Conservation (phyloP, 2,329 filamentous ascomycete species). For the Thielaviopsis populi region DNA sequence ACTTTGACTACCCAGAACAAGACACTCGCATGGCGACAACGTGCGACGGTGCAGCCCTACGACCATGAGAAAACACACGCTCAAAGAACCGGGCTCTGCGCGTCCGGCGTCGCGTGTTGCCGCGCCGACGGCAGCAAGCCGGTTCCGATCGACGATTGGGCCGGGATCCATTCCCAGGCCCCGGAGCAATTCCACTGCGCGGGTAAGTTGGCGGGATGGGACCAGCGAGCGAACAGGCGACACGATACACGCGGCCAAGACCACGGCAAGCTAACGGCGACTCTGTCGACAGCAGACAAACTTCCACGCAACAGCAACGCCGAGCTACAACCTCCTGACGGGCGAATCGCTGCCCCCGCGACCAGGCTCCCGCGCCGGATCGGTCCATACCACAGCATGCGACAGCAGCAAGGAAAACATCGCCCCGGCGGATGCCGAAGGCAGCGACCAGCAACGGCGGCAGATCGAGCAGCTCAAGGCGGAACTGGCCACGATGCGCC, state of each 20-base stretch:
- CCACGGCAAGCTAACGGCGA: conserved; percentile 23
- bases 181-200: conserved; percentile 8
- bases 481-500: conserved; percentile 74
- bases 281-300: conserved; percentile 8
- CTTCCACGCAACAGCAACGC: conserved; percentile 20
- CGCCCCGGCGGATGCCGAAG: conserved; percentile 42
- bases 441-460: conserved; percentile 42
- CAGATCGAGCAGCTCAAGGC: conserved; percentile 69
- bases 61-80: conserved; percentile 12
- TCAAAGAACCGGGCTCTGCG: conserved; percentile 13
- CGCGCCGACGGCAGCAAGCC: conserved; percentile 8
- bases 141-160: conserved; percentile 14
- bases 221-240: background rate
- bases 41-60: background rate
- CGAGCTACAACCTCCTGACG: conserved; percentile 44
- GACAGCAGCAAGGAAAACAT: conserved; percentile 47
- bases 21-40: background rate
- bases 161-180: conserved; percentile 10
- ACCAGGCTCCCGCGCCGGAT: conserved; percentile 30
- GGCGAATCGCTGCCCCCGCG: conserved; percentile 27
- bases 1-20: background rate
- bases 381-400: conserved; percentile 33
- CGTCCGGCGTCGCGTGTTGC: conserved; percentile 15
- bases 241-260: background rate
- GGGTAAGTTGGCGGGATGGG: conserved; percentile 3